phyloP scores from a whole-genome alignment of 2,329 filamentous ascomycete species.

The Didymella exigua region DNA sequence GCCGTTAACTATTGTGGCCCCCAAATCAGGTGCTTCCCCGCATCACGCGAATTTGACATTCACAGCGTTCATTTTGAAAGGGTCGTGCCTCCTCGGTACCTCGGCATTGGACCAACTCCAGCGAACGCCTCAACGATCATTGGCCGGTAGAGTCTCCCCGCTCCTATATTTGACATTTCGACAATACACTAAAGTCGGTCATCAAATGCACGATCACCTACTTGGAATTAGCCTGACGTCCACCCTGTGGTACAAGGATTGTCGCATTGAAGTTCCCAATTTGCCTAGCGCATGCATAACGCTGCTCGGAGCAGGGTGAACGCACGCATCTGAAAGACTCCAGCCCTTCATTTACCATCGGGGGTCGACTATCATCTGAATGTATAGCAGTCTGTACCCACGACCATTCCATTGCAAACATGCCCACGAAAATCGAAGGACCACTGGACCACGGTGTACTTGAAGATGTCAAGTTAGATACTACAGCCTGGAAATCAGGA shows the following conservation, averaged over 20 bases:
- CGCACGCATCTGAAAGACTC: background rate
- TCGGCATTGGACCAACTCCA: constrained; percentile 3
- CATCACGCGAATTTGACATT: constrained; percentile 12
- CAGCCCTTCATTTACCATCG: background rate
- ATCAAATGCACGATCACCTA: background rate
- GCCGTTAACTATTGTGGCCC: constrained; percentile 1
- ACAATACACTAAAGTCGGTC: background rate
- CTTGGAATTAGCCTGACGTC: background rate
- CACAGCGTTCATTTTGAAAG: background rate
- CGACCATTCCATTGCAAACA: constrained; percentile 12
- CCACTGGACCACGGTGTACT: constrained; percentile 33
- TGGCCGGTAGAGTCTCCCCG: background rate
- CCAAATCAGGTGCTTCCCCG: constrained; percentile 8
- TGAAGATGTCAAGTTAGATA: constrained; percentile 34
- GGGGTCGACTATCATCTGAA: background rate
- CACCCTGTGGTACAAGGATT: background rate
- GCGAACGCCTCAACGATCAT: background rate
- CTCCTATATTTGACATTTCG: background rate
- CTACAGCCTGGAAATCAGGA: constrained; percentile 35
- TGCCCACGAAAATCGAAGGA: constrained; percentile 40
- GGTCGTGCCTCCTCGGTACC: constrained; percentile 14
- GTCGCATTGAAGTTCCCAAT: constrained; percentile 5
- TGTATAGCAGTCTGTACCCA: background rate
- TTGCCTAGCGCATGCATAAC: background rate
- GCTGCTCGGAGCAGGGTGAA: background rate